phyloP scores from a whole-genome alignment of 31 red algal genomes.

The Asparagopsis taxiformis region DNA sequence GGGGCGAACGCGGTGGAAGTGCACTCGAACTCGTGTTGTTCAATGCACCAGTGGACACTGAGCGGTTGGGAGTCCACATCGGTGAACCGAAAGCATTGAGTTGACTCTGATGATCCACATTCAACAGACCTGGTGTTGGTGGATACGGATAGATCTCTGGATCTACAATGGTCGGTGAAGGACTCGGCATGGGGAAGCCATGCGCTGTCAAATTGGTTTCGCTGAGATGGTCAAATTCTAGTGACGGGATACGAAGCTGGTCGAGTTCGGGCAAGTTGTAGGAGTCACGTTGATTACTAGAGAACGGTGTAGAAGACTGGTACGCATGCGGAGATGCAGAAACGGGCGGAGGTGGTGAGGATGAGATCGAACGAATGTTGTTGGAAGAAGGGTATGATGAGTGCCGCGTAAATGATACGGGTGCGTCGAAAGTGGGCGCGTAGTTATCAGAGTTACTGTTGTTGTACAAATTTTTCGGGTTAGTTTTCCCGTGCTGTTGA shows the following conservation, averaged over 20 bases:
- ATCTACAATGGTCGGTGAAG: slow-evolving; percentile 58
- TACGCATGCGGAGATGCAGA: too few species aligned
- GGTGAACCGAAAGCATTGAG: slow-evolving; percentile 42
- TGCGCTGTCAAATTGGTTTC: slow-evolving; percentile 5
- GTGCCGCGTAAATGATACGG: too few species aligned
- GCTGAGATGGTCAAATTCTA: slow-evolving; percentile 22
- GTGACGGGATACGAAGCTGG: slow-evolving; percentile 22
- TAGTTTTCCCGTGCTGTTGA: too few species aligned
- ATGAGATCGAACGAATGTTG: too few species aligned
- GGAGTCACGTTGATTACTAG: too few species aligned
- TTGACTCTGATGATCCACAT: slow-evolving; percentile 24
- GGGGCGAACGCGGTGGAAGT: slow-evolving; percentile 43
- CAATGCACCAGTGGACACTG: slow-evolving; percentile 2
- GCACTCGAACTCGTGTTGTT: slow-evolving; percentile 12
- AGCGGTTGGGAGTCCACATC: slow-evolving; percentile 41
- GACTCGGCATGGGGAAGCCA: slow-evolving; percentile 28
- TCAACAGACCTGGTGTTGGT: slow-evolving; percentile 33
- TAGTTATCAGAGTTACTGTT: too few species aligned
- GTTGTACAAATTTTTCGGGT: too few species aligned
- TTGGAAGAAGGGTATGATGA: too few species aligned
- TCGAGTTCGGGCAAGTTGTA: slow-evolving; percentile 4
- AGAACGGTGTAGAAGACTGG: too few species aligned
- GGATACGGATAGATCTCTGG: slow-evolving; percentile 62
- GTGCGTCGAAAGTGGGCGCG: too few species aligned
- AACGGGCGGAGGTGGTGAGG: too few species aligned